Base-by-base conservation (phyloP, 1,284 basidiomycete species). In the Moesziomyces globuligerus region DNA sequence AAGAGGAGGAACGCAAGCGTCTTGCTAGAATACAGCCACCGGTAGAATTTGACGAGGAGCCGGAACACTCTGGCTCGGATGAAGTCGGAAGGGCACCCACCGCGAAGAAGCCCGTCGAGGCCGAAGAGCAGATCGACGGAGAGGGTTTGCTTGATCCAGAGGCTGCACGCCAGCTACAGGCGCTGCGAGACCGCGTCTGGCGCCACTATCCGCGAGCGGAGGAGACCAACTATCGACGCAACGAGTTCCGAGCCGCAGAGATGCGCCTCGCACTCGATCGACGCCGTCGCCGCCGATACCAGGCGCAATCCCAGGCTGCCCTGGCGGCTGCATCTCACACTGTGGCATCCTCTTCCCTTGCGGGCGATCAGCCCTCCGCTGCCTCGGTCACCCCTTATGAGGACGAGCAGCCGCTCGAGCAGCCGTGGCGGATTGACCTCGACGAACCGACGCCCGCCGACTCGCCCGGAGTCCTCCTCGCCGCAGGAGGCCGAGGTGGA, bases 401-500 rank as follows among this genome's bases (percentile, higher is more conserved):
- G 18, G 64, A 64, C 32, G 48, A 53, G 21, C 36, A 62, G 7
- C 53, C 49, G 18, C 29, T 29, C 18, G 17, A 34, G 7, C 53
- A 50, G n/a, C 48, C 38, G 3, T 80, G 76, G 76, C 40, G 48
- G 1, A 58, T 78, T 38, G 79, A 81, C 43, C 60, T 81, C 7
- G 56, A 65, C 29, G 43, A 48, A 15, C 72, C 78, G 1, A 81
- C 78, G 17, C 72, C 78, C 1, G 55, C 72, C 25, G 67, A 67
- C 41, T 74, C 72, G 0, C 64, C 72, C 0, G 76, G 76, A 36
- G 37, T 76, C 15, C 62, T 81, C 4, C 67, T 82, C 10, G 79
- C 78, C 18, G 80, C 87, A 3, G 96, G 96, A 2, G 96, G 96
- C 0, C 71, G 82, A 3, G 93, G 93, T 1, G 96, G 96, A 0